These are phyloP conservation scores for Puccinellia tenuiflora DNA, from an alignment of 176 grass and related monocot species.

Conservation along the genomic window DNA sequence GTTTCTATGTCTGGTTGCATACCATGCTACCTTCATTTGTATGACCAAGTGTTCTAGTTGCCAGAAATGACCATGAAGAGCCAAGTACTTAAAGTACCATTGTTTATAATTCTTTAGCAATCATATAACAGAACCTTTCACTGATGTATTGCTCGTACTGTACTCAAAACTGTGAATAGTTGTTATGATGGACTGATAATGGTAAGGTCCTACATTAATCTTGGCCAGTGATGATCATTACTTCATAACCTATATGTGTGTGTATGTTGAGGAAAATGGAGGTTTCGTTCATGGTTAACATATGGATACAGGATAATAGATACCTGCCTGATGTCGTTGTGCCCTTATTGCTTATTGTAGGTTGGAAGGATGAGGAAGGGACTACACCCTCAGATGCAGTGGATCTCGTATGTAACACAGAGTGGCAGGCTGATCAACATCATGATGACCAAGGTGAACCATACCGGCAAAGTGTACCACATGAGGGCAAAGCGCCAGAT, in stretches of 20 bases:
- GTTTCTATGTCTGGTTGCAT: neutral
- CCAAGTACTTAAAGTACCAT: neutral
- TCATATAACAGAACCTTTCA: neutral
- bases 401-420: slow-evolving; percentile 58
- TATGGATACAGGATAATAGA: too few relatives aligned
- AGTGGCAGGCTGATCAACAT: slow-evolving; percentile 54
- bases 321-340: too few relatives aligned
- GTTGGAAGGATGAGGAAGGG: slow-evolving; percentile 55
- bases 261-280: neutral
- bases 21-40: neutral
- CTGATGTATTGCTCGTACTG: neutral
- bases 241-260: neutral
- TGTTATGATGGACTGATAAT: neutral
- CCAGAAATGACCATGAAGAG: neutral
- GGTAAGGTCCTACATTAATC: neutral
- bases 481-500: slow-evolving; percentile 25
- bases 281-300: neutral
- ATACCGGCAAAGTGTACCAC: neutral
- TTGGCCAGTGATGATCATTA: neutral
- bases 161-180: neutral
- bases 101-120: neutral
- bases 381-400: slow-evolving; percentile 59
- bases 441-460: slow-evolving; percentile 51
- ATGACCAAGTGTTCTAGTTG: neutral
- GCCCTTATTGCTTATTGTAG: neutral